Conservation (phyloP, 495 filamentous ascomycete species). For the Xylaria castorea region DNA sequence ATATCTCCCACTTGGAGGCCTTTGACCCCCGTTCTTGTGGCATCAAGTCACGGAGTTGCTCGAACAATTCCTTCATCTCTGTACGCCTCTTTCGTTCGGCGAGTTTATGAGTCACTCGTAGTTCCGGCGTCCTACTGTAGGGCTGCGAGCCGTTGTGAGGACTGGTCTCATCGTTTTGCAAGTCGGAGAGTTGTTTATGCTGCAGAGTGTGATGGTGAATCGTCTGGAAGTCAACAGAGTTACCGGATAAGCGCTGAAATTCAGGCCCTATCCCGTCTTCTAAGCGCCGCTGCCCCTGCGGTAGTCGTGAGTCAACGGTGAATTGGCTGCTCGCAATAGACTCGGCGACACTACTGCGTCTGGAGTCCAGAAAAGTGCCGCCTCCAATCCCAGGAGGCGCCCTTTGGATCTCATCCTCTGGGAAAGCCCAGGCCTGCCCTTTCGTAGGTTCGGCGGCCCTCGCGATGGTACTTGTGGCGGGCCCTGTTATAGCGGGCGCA, state of each 20-base stretch:
- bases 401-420: conserved; percentile 70
- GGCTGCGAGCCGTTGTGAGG: conserved; percentile 68
- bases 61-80: conserved; percentile 98
- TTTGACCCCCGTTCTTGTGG: conserved; percentile 89
- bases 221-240: conserved; percentile 46
- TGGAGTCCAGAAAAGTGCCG: conserved; percentile 67
- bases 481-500: conserved; percentile 77
- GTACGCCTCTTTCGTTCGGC: conserved; percentile 94
- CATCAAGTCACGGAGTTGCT: conserved; percentile 79
- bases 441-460: conserved; percentile 81
- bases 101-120: conserved; percentile 94
- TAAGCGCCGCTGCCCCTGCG: conserved; percentile 71
- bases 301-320: conserved; percentile 71
- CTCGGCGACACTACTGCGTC: conserved; percentile 75
- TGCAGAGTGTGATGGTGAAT: conserved; percentile 80
- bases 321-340: conserved; percentile 77
- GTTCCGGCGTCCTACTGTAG: conserved; percentile 92
- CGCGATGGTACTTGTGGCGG: conserved; percentile 77
- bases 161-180: conserved; percentile 65
- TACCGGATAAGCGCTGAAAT: conserved; percentile 44
- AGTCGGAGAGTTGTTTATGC: conserved; percentile 70
- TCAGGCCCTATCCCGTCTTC: conserved; percentile 59
- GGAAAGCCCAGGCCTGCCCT: conserved; percentile 83
- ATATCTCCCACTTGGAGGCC: conserved; percentile 97
- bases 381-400: conserved; percentile 50